Evolutionary conservation across 2,329 filamentous ascomycete species (phyloP).

Genomic region (Penicillium digitatum): DNA sequence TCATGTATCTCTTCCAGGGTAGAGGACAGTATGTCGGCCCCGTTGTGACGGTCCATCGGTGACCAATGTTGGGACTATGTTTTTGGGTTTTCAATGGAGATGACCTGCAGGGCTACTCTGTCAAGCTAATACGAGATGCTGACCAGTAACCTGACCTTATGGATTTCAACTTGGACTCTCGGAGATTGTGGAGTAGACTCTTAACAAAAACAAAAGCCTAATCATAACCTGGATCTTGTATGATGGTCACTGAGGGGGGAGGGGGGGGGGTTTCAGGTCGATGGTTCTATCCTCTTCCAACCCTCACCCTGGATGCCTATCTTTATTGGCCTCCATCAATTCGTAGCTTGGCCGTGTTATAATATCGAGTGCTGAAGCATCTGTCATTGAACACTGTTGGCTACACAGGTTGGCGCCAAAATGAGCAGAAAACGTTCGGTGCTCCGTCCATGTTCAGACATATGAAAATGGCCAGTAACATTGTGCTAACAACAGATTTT

Average conservation of each 20-base stretch:
- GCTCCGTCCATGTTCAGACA: no score
- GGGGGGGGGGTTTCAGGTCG: no score
- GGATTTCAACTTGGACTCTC: background rate
- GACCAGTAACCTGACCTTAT: background rate
- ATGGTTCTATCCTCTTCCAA: background rate
- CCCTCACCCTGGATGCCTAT: background rate
- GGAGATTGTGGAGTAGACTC: background rate
- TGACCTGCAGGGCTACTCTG: no score
- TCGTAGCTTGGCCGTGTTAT: background rate
- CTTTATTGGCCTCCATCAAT: background rate
- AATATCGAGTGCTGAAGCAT: background rate
- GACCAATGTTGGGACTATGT: background rate
- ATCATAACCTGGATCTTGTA: background rate
- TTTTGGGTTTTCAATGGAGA: rapidly evolving
- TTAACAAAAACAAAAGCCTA: background rate
- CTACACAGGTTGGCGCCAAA: background rate
- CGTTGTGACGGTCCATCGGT: constrained; percentile 19
- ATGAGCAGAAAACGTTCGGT: background rate
- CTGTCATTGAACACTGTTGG: background rate
- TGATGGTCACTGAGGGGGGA: no score
- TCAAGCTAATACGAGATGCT: background rate
- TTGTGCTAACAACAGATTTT: no score
- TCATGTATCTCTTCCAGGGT: constrained; percentile 39
- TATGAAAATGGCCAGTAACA: no score
- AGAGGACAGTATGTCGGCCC: constrained; percentile 32